phyloP scores from a whole-genome alignment of 2,329 filamentous ascomycete species.

The Davidsoniella australis region DNA sequence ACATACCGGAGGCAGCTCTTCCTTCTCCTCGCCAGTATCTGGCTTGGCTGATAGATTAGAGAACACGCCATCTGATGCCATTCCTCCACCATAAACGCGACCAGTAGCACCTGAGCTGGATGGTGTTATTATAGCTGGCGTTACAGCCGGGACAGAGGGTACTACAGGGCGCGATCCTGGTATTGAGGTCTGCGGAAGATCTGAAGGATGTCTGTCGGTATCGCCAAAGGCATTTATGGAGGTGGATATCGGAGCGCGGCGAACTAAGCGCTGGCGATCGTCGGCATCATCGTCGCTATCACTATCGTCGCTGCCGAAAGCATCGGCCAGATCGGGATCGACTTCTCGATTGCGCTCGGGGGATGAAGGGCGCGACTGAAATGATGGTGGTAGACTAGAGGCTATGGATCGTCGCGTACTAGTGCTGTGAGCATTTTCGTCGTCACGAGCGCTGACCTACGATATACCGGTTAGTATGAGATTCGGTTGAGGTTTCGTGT shows the following conservation, averaged over 20 bases:
- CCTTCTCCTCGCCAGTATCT: constrained; percentile 54
- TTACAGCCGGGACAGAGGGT: background rate
- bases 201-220: background rate
- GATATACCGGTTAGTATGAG: background rate
- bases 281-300: constrained; percentile 36
- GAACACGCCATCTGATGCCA: constrained; percentile 87
- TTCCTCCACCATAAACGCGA: constrained; percentile 49
- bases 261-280: constrained; percentile 73
- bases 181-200: constrained; percentile 13
- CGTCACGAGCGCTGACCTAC: constrained; percentile 42
- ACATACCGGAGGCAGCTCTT: constrained; percentile 83
- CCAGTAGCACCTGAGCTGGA: background rate
- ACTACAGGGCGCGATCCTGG: background rate
- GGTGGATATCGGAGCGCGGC: constrained; percentile 23
- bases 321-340: constrained; percentile 73
- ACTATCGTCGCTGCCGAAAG: constrained; percentile 72
- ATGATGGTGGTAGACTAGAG: constrained; percentile 61
- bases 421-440: constrained; percentile 23
- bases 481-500: background rate
- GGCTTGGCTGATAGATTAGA: constrained; percentile 88
- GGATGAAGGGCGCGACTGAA: constrained; percentile 65
- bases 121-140: background rate
- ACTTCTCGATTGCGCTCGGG: constrained; percentile 30
- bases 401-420: constrained; percentile 26
- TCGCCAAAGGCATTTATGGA: background rate